These are phyloP conservation scores for Globisporangium nodosum DNA, from an alignment of 352 stramenopile genomes.

Conservation along the genomic window DNA sequence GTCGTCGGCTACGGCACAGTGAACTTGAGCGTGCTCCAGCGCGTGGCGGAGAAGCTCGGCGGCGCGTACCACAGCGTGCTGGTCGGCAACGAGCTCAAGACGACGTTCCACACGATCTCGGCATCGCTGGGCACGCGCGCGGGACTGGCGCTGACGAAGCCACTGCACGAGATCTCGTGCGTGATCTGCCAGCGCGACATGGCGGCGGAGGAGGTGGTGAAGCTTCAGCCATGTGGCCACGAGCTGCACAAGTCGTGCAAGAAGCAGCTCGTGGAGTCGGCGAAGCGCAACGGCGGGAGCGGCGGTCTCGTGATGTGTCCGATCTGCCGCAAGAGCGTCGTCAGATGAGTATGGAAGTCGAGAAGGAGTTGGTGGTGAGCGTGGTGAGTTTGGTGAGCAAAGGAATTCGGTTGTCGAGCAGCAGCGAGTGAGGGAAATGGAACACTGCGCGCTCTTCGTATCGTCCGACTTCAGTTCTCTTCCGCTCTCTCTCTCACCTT, in stretches of 20 bases:
- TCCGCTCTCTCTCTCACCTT: too few species aligned
- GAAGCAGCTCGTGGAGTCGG: constrained; percentile 24
- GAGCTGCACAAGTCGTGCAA: constrained; percentile 35
- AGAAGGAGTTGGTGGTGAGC: neutral
- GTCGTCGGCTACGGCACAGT: constrained; percentile 65
- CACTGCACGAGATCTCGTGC: constrained; percentile 42
- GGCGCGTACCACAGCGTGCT: constrained; percentile 60
- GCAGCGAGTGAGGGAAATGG: neutral
- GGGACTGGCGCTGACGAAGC: constrained; percentile 53
- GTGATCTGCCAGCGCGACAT: constrained; percentile 63
- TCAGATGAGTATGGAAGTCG: neutral
- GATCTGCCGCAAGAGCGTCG: constrained; percentile 10
- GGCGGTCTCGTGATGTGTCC: constrained; percentile 1
- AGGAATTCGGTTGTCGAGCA: neutral
- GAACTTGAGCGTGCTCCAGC: constrained; percentile 56
- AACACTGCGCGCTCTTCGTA: too few species aligned
- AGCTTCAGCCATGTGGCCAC: constrained; percentile 37
- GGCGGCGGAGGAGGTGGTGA: constrained; percentile 35
- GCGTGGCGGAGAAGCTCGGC: constrained; percentile 45
- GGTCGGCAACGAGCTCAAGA: constrained; percentile 58
- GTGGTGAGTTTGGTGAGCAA: neutral
- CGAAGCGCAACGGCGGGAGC: constrained; percentile 4
- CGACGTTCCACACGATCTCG: constrained; percentile 73
- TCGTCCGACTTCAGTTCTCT: too few species aligned
- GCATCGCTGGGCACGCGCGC: constrained; percentile 55